phyloP scores from a whole-genome alignment of 331 rosid species.

The Malus hybrid region DNA sequence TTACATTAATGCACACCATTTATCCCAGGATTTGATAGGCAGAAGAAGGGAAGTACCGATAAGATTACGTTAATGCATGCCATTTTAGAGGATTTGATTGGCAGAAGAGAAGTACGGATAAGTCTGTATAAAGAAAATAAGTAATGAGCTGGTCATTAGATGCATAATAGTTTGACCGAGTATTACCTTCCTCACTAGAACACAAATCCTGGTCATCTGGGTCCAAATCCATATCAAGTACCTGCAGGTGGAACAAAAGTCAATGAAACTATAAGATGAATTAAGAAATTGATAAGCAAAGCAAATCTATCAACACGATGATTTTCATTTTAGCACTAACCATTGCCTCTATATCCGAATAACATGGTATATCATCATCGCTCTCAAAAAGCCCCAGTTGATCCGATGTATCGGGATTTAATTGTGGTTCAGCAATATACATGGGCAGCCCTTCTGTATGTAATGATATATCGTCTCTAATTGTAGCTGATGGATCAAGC shows the following conservation, averaged over 20 bases:
- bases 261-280: slow-evolving; percentile 1
- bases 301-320: neutral
- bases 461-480: slow-evolving; percentile 32
- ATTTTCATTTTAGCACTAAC: slow-evolving; percentile 30
- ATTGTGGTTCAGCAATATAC: slow-evolving; percentile 33
- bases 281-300: slow-evolving; percentile 9
- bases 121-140: neutral
- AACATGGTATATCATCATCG: slow-evolving; percentile 75
- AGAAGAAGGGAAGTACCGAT: neutral
- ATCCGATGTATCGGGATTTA: slow-evolving; percentile 30
- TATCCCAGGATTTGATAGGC: neutral
- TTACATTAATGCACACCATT: neutral
- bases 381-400: slow-evolving; percentile 58
- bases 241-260: slow-evolving; percentile 36
- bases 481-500: slow-evolving; percentile 24
- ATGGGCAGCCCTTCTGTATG: slow-evolving; percentile 32
- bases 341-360: slow-evolving; percentile 95
- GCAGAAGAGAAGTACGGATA: neutral
- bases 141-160: neutral
- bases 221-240: slow-evolving; percentile 95
- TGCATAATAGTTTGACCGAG: neutral
- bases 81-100: neutral
- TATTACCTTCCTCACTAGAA: slow-evolving; percentile 69
- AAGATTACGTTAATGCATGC: neutral
- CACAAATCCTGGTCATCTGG: slow-evolving; percentile 64